Evolutionary conservation across 2,329 filamentous ascomycete genomes (phyloP).

Genomic region (Aspergillus sp.): DNA sequence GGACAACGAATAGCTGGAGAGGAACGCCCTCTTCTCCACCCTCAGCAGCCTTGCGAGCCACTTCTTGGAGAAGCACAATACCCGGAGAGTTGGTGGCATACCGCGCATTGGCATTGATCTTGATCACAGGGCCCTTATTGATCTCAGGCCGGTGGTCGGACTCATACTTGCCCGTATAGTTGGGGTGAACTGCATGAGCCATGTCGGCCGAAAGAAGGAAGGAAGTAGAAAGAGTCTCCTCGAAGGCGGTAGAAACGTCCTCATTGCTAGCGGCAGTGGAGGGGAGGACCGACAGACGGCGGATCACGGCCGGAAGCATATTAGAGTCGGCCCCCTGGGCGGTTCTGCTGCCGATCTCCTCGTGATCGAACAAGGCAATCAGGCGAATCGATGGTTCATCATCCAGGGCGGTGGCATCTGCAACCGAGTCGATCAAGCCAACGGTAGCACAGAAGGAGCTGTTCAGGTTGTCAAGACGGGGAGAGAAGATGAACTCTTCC

Average conservation of each 20-base stretch:
- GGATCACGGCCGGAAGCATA: slow-evolving; percentile 80
- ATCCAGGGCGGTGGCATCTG: slow-evolving; percentile 63
- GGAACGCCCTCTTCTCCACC: slow-evolving; percentile 69
- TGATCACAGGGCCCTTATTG: slow-evolving; percentile 95
- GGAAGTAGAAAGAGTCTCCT: slow-evolving; percentile 86
- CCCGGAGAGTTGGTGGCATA: slow-evolving; percentile 97
- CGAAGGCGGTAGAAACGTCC: slow-evolving; percentile 76
- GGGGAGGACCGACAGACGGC: slow-evolving; percentile 79
- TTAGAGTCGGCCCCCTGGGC: slow-evolving; percentile 94
- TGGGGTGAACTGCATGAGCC: slow-evolving; percentile 94
- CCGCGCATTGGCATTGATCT: slow-evolving; percentile 95
- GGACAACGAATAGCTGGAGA: slow-evolving; percentile 91
- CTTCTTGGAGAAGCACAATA: slow-evolving; percentile 88
- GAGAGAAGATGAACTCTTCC: slow-evolving; percentile 93
- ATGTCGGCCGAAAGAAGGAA: slow-evolving; percentile 97
- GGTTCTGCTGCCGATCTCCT: slow-evolving; percentile 90
- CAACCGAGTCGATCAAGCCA: slow-evolving; percentile 78
- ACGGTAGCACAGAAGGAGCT: slow-evolving; percentile 93
- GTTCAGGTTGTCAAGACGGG: slow-evolving; percentile 91
- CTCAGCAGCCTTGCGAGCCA: slow-evolving; percentile 61
- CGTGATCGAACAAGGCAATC: slow-evolving; percentile 95
- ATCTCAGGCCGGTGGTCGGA: slow-evolving; percentile 86
- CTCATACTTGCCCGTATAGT: slow-evolving; percentile 92
- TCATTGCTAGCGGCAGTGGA: slow-evolving; percentile 57
- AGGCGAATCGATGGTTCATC: slow-evolving; percentile 80